A percentile compares a stretch with the other conserved stretches of the same genome.
Conservation (phyloP, 768 basidiomycete species). For the Tephrocybe sp. region DNA sequence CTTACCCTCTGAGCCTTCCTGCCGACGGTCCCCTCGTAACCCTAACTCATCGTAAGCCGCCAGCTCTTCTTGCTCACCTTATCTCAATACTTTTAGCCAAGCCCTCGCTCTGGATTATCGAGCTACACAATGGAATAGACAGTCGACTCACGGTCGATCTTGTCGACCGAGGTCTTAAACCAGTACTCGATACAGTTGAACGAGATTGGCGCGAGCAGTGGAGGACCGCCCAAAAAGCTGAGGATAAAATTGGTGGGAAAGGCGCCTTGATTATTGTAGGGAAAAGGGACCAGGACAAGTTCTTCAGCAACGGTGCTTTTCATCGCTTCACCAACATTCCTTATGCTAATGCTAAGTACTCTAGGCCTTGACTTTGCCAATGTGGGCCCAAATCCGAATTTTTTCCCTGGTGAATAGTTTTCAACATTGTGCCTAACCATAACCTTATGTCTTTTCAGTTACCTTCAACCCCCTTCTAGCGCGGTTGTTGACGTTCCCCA, state of each 20-base stretch:
- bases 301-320: conserved; percentile 77
- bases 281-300: conserved; percentile 75
- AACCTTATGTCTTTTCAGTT: conserved; percentile 37
- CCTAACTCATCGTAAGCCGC: conserved; percentile 59
- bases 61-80: background rate
- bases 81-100: conserved; percentile 49
- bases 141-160: conserved; percentile 63
- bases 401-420: conserved; percentile 57
- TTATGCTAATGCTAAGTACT: conserved; percentile 2
- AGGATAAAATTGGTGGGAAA: conserved; percentile 51
- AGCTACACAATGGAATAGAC: conserved; percentile 78
- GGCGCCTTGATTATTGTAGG: conserved; percentile 82
- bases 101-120: conserved; percentile 69
- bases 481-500: conserved; percentile 74
- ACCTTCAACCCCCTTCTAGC: conserved; percentile 73
- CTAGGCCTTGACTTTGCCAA: conserved; percentile 66
- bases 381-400: conserved; percentile 51
- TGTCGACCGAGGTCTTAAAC: conserved; percentile 59
- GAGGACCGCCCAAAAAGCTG: conserved; percentile 40
- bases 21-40: conserved; percentile 54
- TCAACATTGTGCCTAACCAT: background rate
- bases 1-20: conserved; percentile 53
- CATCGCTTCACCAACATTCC: background rate
- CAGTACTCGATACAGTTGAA: conserved; percentile 75
- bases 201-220: conserved; percentile 64